Evolutionary conservation across 2,329 filamentous ascomycete genomes (phyloP).

Genomic region (Teratosphaeria gauchensis): DNA sequence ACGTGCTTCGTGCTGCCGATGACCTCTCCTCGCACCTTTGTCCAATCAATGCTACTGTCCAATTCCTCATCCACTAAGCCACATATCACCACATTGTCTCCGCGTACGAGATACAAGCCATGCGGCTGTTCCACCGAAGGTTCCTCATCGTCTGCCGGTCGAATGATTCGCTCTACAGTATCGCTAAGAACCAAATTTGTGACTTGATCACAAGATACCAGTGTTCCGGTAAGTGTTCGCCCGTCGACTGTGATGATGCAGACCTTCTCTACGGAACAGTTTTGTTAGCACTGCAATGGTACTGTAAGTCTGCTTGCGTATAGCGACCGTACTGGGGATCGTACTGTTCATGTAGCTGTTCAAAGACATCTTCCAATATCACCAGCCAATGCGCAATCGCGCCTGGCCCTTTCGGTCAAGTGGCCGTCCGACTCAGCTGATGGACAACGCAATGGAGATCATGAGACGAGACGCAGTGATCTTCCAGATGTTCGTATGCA

Average conservation of each 20-base stretch:
- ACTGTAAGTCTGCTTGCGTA: slow-evolving; percentile 8
- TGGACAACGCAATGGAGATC: too few relatives aligned
- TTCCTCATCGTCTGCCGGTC: slow-evolving; percentile 72
- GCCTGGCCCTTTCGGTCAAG: not conserved
- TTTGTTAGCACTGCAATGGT: slow-evolving; percentile 2
- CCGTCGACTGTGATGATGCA: slow-evolving; percentile 87
- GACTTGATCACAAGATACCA: slow-evolving; percentile 78
- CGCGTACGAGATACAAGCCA: slow-evolving; percentile 83
- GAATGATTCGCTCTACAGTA: slow-evolving; percentile 83
- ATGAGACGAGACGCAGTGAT: too few relatives aligned
- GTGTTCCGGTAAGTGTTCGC: slow-evolving; percentile 63
- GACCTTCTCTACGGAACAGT: slow-evolving; percentile 61
- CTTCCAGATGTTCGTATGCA: too few relatives aligned
- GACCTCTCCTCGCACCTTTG: slow-evolving; percentile 72
- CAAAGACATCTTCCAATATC: slow-evolving; percentile 27
- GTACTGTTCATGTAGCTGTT: slow-evolving; percentile 36
- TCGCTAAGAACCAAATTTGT: slow-evolving; percentile 84
- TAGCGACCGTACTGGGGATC: not conserved
- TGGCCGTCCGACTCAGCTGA: not conserved
- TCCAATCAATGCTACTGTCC: slow-evolving; percentile 87
- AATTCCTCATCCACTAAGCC: slow-evolving; percentile 83
- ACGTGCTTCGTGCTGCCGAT: slow-evolving; percentile 78
- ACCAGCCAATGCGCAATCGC: not conserved
- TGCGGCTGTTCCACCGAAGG: slow-evolving; percentile 71
- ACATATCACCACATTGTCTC: slow-evolving; percentile 87